A percentile compares a stretch with the other conserved stretches of the same genome.
These are phyloP conservation scores for Xeromyces bisporus DNA, from an alignment of 495 filamentous ascomycete genomes.

Conservation along the genomic window DNA sequence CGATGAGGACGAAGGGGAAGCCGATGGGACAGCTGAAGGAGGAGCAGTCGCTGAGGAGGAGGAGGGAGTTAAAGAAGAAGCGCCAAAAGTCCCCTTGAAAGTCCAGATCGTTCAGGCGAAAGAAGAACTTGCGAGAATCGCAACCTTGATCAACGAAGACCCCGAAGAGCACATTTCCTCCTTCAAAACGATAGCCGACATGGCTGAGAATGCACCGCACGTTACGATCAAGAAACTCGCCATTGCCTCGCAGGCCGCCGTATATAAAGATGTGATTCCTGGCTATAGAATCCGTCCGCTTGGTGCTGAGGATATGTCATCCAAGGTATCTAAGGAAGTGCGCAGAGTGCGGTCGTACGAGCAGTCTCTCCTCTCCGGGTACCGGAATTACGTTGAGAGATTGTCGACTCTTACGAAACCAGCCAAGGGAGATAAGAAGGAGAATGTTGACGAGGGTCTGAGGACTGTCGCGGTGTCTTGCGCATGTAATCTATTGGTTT, in stretches of 20 bases:
- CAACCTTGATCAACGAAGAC: slow-evolving; percentile 68
- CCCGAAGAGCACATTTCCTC: slow-evolving; percentile 75
- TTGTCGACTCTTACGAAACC: slow-evolving; percentile 45
- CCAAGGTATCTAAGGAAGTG: slow-evolving; percentile 85
- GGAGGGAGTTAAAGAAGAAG: slow-evolving; percentile 35
- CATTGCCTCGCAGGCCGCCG: slow-evolving; percentile 65
- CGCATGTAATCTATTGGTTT: slow-evolving; percentile 56
- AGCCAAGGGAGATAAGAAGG: slow-evolving; percentile 15
- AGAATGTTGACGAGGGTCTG: slow-evolving; percentile 24
- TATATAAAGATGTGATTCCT: slow-evolving; percentile 94
- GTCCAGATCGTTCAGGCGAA: slow-evolving; percentile 75
- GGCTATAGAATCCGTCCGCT: slow-evolving; percentile 85
- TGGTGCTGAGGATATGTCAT: slow-evolving; percentile 48
- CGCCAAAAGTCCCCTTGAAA: slow-evolving; percentile 47
- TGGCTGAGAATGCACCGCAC: slow-evolving; percentile 44
- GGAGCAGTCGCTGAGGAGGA: slow-evolving; percentile 33
- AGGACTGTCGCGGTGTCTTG: slow-evolving; percentile 67
- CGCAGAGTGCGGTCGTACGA: slow-evolving; percentile 65
- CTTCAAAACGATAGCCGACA: slow-evolving; percentile 59
- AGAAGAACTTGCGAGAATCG: slow-evolving; percentile 78
- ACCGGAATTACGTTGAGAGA: slow-evolving; percentile 65
- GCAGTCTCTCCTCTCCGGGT: slow-evolving; percentile 62
- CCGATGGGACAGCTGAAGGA: slow-evolving; percentile 7
- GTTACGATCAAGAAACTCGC: slow-evolving; percentile 66
- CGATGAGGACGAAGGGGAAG: slow-evolving; percentile 26